Evolutionary conservation across 2,329 filamentous ascomycete genomes (phyloP), one percentile per base, ranked within the genome.

Genomic region (Cercospora nicotianae): DNA sequence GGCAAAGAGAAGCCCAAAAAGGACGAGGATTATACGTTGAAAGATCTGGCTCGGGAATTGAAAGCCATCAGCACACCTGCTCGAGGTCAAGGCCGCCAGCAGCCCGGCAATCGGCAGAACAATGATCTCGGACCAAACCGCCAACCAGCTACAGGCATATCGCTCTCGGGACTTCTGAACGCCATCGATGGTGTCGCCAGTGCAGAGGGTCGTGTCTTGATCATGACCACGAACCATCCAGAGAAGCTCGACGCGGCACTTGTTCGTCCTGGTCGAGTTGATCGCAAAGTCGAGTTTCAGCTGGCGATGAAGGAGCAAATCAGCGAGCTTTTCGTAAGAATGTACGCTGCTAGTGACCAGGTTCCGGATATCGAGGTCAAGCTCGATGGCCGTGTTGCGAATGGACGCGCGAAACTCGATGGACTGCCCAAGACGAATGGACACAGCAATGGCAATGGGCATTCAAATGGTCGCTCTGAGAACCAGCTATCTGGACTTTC

Each of bases 171-270:
- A 0, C 84, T 96, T 1, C 85, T 96, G 62, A 96, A 96, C 78
- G 90, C 90, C 67, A 92, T 96, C 48, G 92, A 96, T 74, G 91
- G 92, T 64, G 91, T 93, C 1, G 90, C 90, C 1, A 91, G 89
- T 3, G 90, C 92, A 73, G 91, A 94, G 80, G 91, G 91, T 28
- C 87, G 91, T 57, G 87, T 94, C 12, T 85, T 94, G 18, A 89
- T 94, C 80, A 93, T 94, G 90, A 94, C 91, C 0, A 93, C 90
- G 33, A 95, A 94, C 79, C 86, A 88, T 68, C 89, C 90, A 2
- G 89, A 94, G 73, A 84, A 86, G 13, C 85, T 94, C 0, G 91
- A 94, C 75, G 85, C 75, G 8, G 75, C 76, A 0, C 84, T 95
- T 5, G 89, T 93, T 60, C 84, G 91, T 0, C 90, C 91, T 0